These are phyloP conservation scores for Kodamaea kakaduensis DNA, from an alignment of 805 yeast genomes.

Conservation along the genomic window DNA sequence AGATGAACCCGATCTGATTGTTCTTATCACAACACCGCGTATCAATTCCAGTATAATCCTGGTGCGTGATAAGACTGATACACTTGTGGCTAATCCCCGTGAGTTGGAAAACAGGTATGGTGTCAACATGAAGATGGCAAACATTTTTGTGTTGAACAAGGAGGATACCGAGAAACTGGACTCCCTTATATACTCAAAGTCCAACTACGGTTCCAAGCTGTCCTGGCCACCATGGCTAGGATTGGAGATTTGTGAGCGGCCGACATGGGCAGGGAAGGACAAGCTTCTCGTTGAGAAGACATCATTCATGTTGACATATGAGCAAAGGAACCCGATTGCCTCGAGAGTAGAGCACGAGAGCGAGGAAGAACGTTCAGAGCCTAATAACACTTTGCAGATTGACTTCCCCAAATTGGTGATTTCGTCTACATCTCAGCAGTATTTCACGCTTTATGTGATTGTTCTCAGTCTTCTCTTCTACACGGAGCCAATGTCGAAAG, in stretches of 20 bases:
- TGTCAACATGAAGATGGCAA: slow-evolving; percentile 62
- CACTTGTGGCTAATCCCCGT: slow-evolving; percentile 33
- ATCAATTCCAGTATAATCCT: slow-evolving; percentile 68
- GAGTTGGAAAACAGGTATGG: slow-evolving; percentile 64
- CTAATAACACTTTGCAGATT: slow-evolving; percentile 41
- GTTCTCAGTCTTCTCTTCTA: slow-evolving; percentile 63
- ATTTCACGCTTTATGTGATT: slow-evolving; percentile 60
- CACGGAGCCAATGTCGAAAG: slow-evolving; percentile 64
- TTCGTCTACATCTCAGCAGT: slow-evolving; percentile 70
- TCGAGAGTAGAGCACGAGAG: slow-evolving; percentile 9
- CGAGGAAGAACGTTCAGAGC: not conserved
- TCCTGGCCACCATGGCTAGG: slow-evolving; percentile 94
- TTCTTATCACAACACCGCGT: slow-evolving; percentile 69
- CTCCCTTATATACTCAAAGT: slow-evolving; percentile 41
- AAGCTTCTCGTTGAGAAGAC: slow-evolving; percentile 61
- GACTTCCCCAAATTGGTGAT: slow-evolving; percentile 69
- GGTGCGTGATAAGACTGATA: slow-evolving; percentile 44
- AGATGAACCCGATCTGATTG: slow-evolving; percentile 47
- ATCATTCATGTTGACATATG: slow-evolving; percentile 58
- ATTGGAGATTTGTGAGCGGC: slow-evolving; percentile 52
- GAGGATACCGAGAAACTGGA: slow-evolving; percentile 35
- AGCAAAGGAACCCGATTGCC: slow-evolving; percentile 34
- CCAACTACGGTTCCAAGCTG: slow-evolving; percentile 57
- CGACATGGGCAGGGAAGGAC: slow-evolving; percentile 40
- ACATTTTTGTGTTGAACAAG: slow-evolving; percentile 62